Base-by-base conservation (phyloP, 1,139 yeast species). In the Hansenula lynferdii region DNA sequence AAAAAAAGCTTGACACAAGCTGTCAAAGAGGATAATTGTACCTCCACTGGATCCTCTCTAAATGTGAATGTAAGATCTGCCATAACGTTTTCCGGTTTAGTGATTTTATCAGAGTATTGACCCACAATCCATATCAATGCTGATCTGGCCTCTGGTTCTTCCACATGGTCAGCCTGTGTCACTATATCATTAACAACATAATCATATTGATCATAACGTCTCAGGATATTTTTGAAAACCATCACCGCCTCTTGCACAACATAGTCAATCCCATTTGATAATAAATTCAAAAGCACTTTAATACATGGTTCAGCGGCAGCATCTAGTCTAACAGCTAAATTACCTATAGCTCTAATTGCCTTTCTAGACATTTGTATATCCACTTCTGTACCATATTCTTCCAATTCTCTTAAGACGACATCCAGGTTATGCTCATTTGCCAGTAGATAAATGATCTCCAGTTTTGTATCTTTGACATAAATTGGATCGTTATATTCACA, bases 321-420 rank as follows among this genome's bases (percentile, higher is more conserved):
- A 37, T 70, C 79, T 20, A 87, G 64, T 52, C 86, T 87, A 24
- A 89, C 80, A 0, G 96, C 95, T 28, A 92, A 65, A 51, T 87
- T 85, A 3, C 97, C 97, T 48, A 92, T 80, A 0, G 96, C 96
- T 42, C 96, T 66, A 3, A 90, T 81, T 0, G 97, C 87, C 52
- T 87, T 86, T 39, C 95, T 67, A 1, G 94, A 86, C 80, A 86
- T 85, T 40, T 85, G 83, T 9, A 82, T 76, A 57, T 87, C 96
- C 24, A 86, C 82, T 50, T 86, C 95, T 0, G 90, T 76, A 5
- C 95, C 94, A 57, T 89, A 87, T 52, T 85, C 95, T 48, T 81
- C 85, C 33, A 90, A 62, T 55, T 90, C 97, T 20, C 77, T 66
- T 34, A 89, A 62, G 1, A 90, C 92, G 20, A 70, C 65, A 11